phyloP scores from a whole-genome alignment of 495 filamentous ascomycete species.

The Penicillium maclennaniae region DNA sequence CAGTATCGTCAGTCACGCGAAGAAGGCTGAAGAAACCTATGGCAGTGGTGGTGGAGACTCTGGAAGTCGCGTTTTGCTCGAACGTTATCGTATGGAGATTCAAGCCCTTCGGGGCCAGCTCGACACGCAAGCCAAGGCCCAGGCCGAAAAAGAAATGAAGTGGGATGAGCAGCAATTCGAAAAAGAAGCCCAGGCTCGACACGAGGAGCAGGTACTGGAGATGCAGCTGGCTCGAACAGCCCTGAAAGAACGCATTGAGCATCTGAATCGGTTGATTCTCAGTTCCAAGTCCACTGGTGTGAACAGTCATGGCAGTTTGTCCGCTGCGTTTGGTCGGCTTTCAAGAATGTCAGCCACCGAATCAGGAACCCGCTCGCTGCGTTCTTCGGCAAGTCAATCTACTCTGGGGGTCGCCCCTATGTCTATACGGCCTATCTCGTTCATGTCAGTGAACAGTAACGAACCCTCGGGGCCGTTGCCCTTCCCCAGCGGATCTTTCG shows the following conservation, averaged over 20 bases:
- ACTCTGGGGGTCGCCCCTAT: conserved; percentile 52
- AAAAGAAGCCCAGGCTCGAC: conserved; percentile 75
- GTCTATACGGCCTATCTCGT: conserved; percentile 60
- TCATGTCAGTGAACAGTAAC: conserved; percentile 53
- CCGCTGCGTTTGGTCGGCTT: conserved; percentile 68
- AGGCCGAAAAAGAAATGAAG: conserved; percentile 63
- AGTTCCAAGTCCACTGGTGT: conserved; percentile 94
- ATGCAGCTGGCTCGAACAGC: conserved; percentile 97
- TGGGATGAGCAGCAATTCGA: conserved; percentile 70
- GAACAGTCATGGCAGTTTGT: conserved; percentile 68
- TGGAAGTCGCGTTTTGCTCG: conserved; percentile 80
- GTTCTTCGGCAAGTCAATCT: conserved; percentile 73
- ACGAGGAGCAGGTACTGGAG: conserved; percentile 95
- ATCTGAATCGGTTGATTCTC: conserved; percentile 91
- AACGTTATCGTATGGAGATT: conserved; percentile 94
- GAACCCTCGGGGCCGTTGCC: conserved; percentile 38
- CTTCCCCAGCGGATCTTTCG: conserved; percentile 31
- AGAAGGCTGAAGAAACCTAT: conserved; percentile 87
- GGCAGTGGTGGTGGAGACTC: conserved; percentile 67
- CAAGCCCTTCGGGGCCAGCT: conserved; percentile 75
- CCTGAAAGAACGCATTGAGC: conserved; percentile 94
- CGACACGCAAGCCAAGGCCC: conserved; percentile 68
- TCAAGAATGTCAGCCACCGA: conserved; percentile 54
- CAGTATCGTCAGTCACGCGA: conserved; percentile 95
- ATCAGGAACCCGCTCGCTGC: conserved; percentile 52